Conservation (phyloP, 306 rosid genomes). For the Sindora glabra region DNA sequence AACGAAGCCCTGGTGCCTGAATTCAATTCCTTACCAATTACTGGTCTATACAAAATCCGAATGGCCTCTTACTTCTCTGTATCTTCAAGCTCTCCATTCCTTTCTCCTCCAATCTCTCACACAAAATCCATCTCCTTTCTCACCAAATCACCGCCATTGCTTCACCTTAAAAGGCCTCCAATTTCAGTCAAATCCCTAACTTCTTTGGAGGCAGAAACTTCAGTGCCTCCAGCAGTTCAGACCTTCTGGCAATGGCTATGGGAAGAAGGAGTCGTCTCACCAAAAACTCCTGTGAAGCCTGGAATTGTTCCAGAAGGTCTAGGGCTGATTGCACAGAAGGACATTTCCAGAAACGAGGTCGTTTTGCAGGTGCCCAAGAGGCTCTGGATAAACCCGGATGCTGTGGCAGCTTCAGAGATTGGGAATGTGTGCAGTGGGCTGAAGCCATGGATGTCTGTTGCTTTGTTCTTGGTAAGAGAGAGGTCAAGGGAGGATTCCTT, state of each 20-base stretch:
- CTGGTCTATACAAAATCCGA: too few species aligned
- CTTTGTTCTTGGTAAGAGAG: slow-evolving; percentile 68
- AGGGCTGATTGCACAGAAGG: slow-evolving; percentile 58
- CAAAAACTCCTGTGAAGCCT: slow-evolving; percentile 72
- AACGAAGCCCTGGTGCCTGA: too few species aligned
- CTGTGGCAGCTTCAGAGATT: slow-evolving; percentile 77
- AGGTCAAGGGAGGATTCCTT: slow-evolving; percentile 46
- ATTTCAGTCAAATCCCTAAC: slow-evolving; percentile 25
- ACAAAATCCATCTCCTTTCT: slow-evolving; percentile 6
- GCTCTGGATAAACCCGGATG: slow-evolving; percentile 90
- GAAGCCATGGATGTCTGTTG: slow-evolving; percentile 89
- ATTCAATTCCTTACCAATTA: too few species aligned
- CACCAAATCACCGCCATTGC: slow-evolving; percentile 1
- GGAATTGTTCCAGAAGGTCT: slow-evolving; percentile 68
- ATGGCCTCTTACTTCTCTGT: slow-evolving; percentile 30
- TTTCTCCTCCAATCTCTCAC: slow-evolving; percentile 10
- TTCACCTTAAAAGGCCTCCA: slow-evolving; percentile 22
- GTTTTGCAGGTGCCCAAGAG: slow-evolving; percentile 90
- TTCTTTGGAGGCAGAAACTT: slow-evolving; percentile 42
- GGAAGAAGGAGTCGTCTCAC: slow-evolving; percentile 70
- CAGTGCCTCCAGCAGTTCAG: slow-evolving; percentile 49
- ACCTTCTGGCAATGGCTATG: slow-evolving; percentile 85
- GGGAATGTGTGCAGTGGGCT: slow-evolving; percentile 63
- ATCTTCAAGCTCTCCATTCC: slow-evolving; percentile 26
- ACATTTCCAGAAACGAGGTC: slow-evolving; percentile 66